Evolutionary conservation across 768 basidiomycete genomes (phyloP), one percentile per base, ranked within the genome.

Genomic region (Psilocybe sp.): DNA sequence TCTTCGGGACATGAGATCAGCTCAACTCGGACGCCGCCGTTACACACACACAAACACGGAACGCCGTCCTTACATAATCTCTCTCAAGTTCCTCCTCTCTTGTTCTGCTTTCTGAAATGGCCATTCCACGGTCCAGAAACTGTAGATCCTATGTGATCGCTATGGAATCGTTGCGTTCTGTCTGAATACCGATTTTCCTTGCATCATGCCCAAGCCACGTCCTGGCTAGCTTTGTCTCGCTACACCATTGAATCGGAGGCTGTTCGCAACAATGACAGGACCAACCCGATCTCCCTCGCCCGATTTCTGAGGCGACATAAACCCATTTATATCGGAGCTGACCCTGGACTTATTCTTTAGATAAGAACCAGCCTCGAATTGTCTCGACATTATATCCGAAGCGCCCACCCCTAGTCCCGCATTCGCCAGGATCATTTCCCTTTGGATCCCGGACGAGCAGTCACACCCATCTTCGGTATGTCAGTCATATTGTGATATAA

Each of bases 171-270:
- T 11, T 6, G 33, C 33, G 5, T n/a, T 9, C 14, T 34, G 34
- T 46, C 46, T 15, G 46, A 20, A 39, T 47, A 51, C 13, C 13
- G 18, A 31, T 43, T 52, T n/a, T 54, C 48, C 52, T 60, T 52
- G 60, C 52, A 50, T 51, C 60, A 60, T 60, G 58, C 60, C 55
- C 55, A 36, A 49, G 54, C 59, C 64, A 60, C 62, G 63, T 60
- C 55, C 52, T 53, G 23, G 46, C 44, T 51, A 33, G 43, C 55
- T 55, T 63, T 63, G 60, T 60, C 58, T 55, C 58, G 55, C 43
- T 52, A 51, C 52, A 44, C 55, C 59, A 63, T 59, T 62, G 56
- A 62, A 61, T 58, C 66, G 67, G 67, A 66, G 68, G 69, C 69
- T 69, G 68, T 67, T 64, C 62, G 56, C 58, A 57, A 55, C 55